Conservation (phyloP, 441 rosid species). For the Gossypium aridum region DNA sequence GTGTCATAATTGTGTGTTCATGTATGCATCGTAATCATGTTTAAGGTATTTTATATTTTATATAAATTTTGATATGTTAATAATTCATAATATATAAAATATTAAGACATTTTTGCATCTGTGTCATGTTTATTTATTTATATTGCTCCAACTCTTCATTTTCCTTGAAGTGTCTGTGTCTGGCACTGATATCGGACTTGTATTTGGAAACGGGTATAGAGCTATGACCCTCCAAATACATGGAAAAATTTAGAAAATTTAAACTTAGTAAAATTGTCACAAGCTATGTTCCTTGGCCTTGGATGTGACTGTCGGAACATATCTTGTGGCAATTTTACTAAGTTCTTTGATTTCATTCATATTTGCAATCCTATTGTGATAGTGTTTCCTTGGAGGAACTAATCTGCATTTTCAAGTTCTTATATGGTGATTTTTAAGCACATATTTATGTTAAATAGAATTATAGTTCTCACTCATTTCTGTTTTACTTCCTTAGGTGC, state of each 20-base stretch:
- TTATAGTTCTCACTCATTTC: background rate
- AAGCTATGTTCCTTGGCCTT: no score
- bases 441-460: slow-evolving; percentile 1
- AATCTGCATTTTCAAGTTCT: background rate
- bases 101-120: no score
- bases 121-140: no score
- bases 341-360: background rate
- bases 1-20: no score
- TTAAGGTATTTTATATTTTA: no score
- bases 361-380: background rate
- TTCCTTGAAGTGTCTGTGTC: background rate
- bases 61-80: no score
- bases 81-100: no score
- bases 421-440: background rate
- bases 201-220: background rate
- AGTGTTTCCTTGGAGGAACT: background rate
- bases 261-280: background rate
- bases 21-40: no score
- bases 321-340: background rate
- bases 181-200: background rate
- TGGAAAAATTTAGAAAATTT: background rate
- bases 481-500: slow-evolving; percentile 43
- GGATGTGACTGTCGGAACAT: no score
- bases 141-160: background rate
- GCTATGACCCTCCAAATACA: background rate